phyloP scores from a whole-genome alignment of 176 grass and related monocot species.

The Cenchrus americanus region DNA sequence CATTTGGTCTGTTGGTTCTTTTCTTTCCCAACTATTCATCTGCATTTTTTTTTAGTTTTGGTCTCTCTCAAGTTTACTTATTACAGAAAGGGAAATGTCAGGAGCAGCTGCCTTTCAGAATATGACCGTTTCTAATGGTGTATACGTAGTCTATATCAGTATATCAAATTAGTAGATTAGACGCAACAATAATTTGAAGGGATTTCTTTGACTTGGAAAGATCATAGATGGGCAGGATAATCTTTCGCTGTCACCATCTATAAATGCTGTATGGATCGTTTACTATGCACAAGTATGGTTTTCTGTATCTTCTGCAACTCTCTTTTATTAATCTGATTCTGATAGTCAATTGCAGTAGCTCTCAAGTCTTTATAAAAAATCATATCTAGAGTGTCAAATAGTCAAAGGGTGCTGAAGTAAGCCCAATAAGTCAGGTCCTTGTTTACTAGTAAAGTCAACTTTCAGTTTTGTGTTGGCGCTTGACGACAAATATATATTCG shows the following conservation, averaged over 20 bases:
- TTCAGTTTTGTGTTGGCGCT: background rate
- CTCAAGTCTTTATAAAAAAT: background rate
- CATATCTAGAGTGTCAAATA: background rate
- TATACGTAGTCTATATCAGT: too few species aligned
- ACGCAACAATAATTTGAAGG: background rate
- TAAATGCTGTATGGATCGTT: background rate
- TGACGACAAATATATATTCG: background rate
- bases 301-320: background rate
- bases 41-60: background rate
- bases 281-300: too few species aligned
- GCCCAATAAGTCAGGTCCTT: background rate
- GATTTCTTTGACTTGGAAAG: background rate
- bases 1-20: background rate
- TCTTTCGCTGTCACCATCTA: background rate
- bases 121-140: background rate
- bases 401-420: background rate
- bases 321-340: background rate
- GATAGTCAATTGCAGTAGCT: background rate
- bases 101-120: background rate
- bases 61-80: background rate
- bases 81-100: background rate
- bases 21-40: background rate
- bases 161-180: background rate
- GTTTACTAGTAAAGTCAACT: background rate
- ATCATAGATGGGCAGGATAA: too few species aligned